Conservation (phyloP, 306 rosid genomes). For the Fagus crenata region DNA sequence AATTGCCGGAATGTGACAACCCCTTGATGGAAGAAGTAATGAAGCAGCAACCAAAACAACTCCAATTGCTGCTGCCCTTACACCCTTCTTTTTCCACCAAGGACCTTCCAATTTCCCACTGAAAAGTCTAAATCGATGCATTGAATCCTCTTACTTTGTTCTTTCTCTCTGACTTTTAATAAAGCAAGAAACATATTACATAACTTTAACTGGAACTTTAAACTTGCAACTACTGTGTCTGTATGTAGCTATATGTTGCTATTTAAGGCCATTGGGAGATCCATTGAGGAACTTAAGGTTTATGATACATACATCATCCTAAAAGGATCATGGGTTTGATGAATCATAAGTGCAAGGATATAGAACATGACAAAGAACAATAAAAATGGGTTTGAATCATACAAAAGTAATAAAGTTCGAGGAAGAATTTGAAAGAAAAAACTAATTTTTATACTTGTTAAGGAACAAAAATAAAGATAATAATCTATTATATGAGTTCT, state of each 20-base stretch:
- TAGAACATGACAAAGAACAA: background rate
- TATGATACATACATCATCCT: no score
- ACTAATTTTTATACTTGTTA: background rate
- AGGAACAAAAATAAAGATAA: background rate
- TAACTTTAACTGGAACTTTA: background rate
- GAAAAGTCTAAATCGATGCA: background rate
- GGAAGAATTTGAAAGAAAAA: background rate
- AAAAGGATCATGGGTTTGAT: no score
- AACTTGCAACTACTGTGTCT: background rate
- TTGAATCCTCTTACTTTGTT: background rate
- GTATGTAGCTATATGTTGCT: no score
- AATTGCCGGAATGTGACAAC: slow-evolving; percentile 30
- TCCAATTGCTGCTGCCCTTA: slow-evolving; percentile 20
- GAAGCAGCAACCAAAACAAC: slow-evolving; percentile 25
- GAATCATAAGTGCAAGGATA: no score
- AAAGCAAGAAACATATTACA: background rate
- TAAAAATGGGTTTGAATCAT: background rate
- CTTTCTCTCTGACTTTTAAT: background rate
- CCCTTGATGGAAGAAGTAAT: background rate
- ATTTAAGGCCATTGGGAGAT: no score
- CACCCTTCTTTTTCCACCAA: background rate
- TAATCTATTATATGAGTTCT: background rate
- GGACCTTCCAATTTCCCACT: background rate
- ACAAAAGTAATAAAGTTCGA: background rate
- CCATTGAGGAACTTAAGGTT: no score